Conservation (phyloP, 2,329 filamentous ascomycete species). For the Westerdykella aurantiaca region DNA sequence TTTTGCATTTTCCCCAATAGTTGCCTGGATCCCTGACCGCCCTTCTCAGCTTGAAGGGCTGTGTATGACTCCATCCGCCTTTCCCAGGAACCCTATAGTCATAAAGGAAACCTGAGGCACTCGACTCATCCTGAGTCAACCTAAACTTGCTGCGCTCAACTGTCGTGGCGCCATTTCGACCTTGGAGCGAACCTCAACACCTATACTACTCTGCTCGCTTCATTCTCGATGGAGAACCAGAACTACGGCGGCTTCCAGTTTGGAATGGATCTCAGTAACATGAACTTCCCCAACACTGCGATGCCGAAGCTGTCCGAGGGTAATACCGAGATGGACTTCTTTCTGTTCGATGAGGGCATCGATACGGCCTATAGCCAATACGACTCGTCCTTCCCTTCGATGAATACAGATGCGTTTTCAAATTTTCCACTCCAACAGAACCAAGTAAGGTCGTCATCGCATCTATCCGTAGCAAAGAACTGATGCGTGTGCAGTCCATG, state of each 20-base stretch:
- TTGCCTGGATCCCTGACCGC: too few relatives aligned
- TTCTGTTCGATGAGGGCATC: constrained; percentile 32
- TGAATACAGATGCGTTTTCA: constrained; percentile 15
- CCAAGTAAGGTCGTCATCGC: constrained; percentile 20
- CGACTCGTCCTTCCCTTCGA: constrained; percentile 12
- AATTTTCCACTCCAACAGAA: constrained; percentile 22
- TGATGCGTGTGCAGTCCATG: constrained; percentile 17
- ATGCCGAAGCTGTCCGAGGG: constrained; percentile 23
- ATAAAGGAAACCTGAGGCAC: too few relatives aligned
- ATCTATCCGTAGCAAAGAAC: background rate
- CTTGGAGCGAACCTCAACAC: too few relatives aligned
- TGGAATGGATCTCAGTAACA: background rate
- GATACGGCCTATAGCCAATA: constrained; percentile 18
- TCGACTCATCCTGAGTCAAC: too few relatives aligned
- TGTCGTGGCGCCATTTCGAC: too few relatives aligned
- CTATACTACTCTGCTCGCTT: too few relatives aligned
- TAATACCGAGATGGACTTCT: constrained; percentile 26
- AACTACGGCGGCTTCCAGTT: background rate
- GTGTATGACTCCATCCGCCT: too few relatives aligned
- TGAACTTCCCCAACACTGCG: background rate
- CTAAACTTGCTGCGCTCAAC: too few relatives aligned
- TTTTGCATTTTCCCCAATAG: too few relatives aligned
- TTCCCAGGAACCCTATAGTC: too few relatives aligned
- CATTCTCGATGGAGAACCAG: background rate
- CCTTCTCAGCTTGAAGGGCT: too few relatives aligned